Evolutionary conservation across 2,329 filamentous ascomycete genomes (phyloP), one percentile per base, ranked within the genome.

Genomic region (Penicillium palitans): DNA sequence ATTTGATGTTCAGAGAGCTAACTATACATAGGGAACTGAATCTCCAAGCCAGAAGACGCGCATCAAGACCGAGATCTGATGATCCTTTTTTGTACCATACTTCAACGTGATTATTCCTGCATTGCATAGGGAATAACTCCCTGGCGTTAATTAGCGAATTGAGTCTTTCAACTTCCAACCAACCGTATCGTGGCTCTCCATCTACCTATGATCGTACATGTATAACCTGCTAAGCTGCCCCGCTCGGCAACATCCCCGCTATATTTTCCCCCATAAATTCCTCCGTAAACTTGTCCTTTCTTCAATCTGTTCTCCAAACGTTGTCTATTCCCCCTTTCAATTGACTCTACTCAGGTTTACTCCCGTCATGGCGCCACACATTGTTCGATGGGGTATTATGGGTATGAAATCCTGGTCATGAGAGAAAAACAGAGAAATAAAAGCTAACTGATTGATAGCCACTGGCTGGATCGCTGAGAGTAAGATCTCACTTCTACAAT

Each of bases 381-480:
- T 73, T 59, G 61, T 76, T 27, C 70, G 73, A 51, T 79, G 77
- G 77, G 77, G 77, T 63, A 78, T 79, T 57, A 71, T 79, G 66
- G 75, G 75, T 77, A 70, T 60, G 73, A 60, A 19, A 17, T 47
- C 19, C 31, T 47, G 39, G 29, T 13, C 7, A 40, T 33, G 24
- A 29, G 33, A 17, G 19, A 27, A 31, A n/a, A 50, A 2, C 13
- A 31, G 8, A 21, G 27, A 35, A 39, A 48, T 41, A 12, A 27
- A 60, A 52, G 56, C 65, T 70, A 62, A 68, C 46, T 35, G 40
- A 61, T 35, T 21, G 57, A 58, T 62, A 80, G 78, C 78, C 61
- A 79, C 78, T 13, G 78, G 78, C 49, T 66, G 77, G 57, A 79
- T 80, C 57, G 77, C 75, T 17, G 68, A 71, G 50, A 63, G 76